A percentile compares a stretch with the other conserved stretches of the same genome.
These are phyloP conservation scores for Termitomyces heimii DNA, from an alignment of 768 basidiomycete species.

Conservation along the genomic window DNA sequence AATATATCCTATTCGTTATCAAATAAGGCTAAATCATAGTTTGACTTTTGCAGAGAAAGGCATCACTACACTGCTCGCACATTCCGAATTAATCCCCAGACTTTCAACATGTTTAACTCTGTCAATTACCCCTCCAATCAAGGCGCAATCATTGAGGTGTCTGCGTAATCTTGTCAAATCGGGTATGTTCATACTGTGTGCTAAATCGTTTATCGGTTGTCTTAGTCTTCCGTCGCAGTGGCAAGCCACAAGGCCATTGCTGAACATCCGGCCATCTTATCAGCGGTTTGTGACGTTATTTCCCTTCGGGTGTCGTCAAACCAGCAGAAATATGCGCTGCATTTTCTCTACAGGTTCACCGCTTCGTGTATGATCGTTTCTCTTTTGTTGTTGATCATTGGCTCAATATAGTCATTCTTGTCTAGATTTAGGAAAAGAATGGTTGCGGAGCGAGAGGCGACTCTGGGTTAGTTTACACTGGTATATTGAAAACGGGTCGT, in stretches of 20 bases:
- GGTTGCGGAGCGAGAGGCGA: conserved; percentile 6
- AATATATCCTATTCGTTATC: not conserved
- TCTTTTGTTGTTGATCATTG: not conserved
- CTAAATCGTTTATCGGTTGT: not conserved
- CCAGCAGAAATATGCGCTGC: conserved; percentile 15
- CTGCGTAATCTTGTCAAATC: conserved; percentile 14
- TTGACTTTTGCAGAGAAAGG: conserved; percentile 3
- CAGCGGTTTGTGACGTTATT: conserved; percentile 7
- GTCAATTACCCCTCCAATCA: conserved; percentile 7
- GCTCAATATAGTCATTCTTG: not conserved
- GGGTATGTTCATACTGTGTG: not conserved
- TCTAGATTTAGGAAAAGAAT: conserved; percentile 8
- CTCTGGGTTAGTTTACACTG: conserved; percentile 6
- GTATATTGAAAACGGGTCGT: conserved; percentile 13
- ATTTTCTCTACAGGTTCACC: conserved; percentile 10
- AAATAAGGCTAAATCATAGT: not conserved
- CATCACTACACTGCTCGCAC: conserved; percentile 3
- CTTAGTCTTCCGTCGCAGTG: not conserved
- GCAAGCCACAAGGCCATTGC: conserved; percentile 6
- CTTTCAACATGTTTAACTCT: conserved; percentile 8
- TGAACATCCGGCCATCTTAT: conserved; percentile 4
- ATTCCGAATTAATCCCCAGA: conserved; percentile 5
- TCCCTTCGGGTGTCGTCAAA: conserved; percentile 7
- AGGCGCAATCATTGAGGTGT: conserved; percentile 12
- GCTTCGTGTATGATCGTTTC: conserved; percentile 3